Percentiles rank a stretch among this genome's conserved stretches.
Evolutionary conservation across 1,284 basidiomycete species (phyloP).

Genomic region (Ceratobasidium sp.): DNA sequence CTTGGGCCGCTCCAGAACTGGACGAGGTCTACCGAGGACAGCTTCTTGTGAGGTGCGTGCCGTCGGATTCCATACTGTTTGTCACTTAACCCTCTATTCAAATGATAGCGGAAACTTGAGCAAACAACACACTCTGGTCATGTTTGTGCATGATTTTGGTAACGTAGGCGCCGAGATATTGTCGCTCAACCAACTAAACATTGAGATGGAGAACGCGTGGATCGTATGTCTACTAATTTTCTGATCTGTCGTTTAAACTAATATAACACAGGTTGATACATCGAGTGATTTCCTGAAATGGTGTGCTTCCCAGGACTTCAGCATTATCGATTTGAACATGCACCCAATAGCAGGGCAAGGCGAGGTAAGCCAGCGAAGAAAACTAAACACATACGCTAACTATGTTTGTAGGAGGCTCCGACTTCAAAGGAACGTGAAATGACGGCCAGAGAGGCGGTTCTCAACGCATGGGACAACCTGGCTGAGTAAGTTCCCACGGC

Average conservation of each 20-base stretch:
- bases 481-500: constrained; percentile 70
- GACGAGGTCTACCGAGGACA: constrained; percentile 36
- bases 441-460: constrained; percentile 70
- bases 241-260: constrained; percentile 72
- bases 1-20: constrained; percentile 50
- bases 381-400: neutral
- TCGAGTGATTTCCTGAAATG: constrained; percentile 84
- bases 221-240: constrained; percentile 65
- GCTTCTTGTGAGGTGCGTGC: constrained; percentile 46
- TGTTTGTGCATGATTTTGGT: constrained; percentile 41
- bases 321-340: constrained; percentile 89
- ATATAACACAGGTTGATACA: constrained; percentile 77
- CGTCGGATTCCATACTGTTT: constrained; percentile 50
- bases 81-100: constrained; percentile 40
- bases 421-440: constrained; percentile 50
- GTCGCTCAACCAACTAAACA: constrained; percentile 65
- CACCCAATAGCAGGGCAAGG: constrained; percentile 49
- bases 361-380: constrained; percentile 47
- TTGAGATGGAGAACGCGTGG: constrained; percentile 40
- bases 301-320: constrained; percentile 74
- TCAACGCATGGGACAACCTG: constrained; percentile 96
- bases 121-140: constrained; percentile 86
- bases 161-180: constrained; percentile 70
- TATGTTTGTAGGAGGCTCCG: constrained; percentile 49
- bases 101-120: constrained; percentile 76